Evolutionary conservation across 2,329 filamentous ascomycete genomes (phyloP).

Genomic region (Diaporthe vexans): DNA sequence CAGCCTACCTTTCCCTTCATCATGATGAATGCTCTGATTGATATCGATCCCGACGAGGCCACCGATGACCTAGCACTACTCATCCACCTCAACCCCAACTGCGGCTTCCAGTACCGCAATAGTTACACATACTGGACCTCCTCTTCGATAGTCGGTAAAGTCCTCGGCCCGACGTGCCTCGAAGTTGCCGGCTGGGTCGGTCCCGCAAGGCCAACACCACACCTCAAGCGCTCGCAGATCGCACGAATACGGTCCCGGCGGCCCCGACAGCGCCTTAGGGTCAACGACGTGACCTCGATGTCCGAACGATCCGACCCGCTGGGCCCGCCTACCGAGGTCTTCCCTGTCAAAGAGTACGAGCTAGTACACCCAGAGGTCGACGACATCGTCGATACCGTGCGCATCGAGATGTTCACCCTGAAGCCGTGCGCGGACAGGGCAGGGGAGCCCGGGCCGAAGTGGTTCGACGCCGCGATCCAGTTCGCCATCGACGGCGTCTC

Average conservation of each 20-base stretch:
- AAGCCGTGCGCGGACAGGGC: conserved; percentile 56
- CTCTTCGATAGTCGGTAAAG: conserved; percentile 80
- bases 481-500: conserved; percentile 75
- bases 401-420: conserved; percentile 77
- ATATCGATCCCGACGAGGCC: conserved; percentile 78
- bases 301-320: conserved; percentile 76
- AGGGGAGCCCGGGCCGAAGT: conserved; percentile 52
- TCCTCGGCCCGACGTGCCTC: conserved; percentile 79
- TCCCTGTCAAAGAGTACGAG: conserved; percentile 77
- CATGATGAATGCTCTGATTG: conserved; percentile 83
- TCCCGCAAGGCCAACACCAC: conserved; percentile 76
- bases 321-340: conserved; percentile 72
- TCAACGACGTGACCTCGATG: conserved; percentile 76
- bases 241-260: conserved; percentile 75
- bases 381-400: conserved; percentile 74
- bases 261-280: conserved; percentile 68
- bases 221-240: conserved; percentile 78
- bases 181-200: conserved; percentile 82
- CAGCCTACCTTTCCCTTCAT: conserved; percentile 77
- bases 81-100: conserved; percentile 76
- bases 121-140: conserved; percentile 84
- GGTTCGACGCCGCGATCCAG: conserved; percentile 72
- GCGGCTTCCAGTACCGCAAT: conserved; percentile 81
- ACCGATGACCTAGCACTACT: conserved; percentile 76
- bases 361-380: conserved; percentile 70